Evolutionary conservation across 2,329 filamentous ascomycete species (phyloP).

Genomic region (Monilinia polystroma): DNA sequence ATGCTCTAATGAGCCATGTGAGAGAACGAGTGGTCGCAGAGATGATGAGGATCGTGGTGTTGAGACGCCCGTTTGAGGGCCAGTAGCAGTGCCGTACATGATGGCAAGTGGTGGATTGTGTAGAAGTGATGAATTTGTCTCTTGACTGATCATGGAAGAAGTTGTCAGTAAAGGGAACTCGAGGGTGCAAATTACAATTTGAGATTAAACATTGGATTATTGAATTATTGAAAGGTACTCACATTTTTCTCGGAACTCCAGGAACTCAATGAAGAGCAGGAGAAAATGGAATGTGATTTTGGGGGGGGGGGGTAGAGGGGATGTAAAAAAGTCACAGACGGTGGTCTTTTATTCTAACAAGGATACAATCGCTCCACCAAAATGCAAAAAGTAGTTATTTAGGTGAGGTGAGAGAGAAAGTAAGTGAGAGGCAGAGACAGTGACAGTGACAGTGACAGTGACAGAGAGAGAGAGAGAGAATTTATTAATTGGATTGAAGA

Average conservation of each 20-base stretch:
- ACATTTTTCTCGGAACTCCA: slow-evolving; percentile 35
- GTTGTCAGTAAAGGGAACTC: neutral
- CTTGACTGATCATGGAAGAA: slow-evolving; percentile 19
- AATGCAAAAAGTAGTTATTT: slow-evolving; percentile 23
- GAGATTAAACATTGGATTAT: neutral
- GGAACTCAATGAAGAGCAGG: slow-evolving; percentile 43
- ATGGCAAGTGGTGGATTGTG: slow-evolving; percentile 39
- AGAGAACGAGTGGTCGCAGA: slow-evolving; percentile 84
- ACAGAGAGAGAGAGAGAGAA: neutral
- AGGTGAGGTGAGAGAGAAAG: neutral
- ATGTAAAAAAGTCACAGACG: slow-evolving; percentile 20
- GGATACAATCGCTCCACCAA: slow-evolving; percentile 22
- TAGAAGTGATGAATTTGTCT: slow-evolving; percentile 21
- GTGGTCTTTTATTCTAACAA: slow-evolving; percentile 16
- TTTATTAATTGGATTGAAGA: slow-evolving; percentile 8
- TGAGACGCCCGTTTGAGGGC: slow-evolving; percentile 92
- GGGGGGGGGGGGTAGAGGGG: slow-evolving; percentile 6
- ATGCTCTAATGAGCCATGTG: slow-evolving; percentile 93
- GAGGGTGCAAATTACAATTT: too few relatives aligned
- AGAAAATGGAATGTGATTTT: slow-evolving; percentile 27
- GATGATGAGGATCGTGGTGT: slow-evolving; percentile 93
- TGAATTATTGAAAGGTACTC: slow-evolving; percentile 18
- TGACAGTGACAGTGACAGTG: neutral
- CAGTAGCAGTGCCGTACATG: slow-evolving; percentile 85
- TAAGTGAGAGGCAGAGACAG: too few relatives aligned